A percentile compares a stretch with the other conserved stretches of the same genome.
Evolutionary conservation across 2,329 filamentous ascomycete species (phyloP).

Genomic region (Aureobasidium lini): DNA sequence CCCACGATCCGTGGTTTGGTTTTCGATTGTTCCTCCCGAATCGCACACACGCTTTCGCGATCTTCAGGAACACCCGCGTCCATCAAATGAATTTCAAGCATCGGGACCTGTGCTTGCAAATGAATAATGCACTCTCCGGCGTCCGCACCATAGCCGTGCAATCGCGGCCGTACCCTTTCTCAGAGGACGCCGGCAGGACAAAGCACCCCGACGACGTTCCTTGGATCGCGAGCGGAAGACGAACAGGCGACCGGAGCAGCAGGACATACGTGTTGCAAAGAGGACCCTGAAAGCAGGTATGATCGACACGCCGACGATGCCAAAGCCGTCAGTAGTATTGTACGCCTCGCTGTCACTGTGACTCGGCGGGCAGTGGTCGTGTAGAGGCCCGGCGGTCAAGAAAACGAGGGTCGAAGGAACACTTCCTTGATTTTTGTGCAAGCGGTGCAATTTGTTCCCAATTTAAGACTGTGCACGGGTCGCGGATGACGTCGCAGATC

Average conservation of each 20-base stretch:
- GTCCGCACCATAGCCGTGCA: background rate
- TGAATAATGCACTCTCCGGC: no score
- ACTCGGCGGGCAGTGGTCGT: background rate
- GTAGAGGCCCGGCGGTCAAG: background rate
- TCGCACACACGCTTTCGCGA: background rate
- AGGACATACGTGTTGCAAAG: background rate
- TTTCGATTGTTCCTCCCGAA: no score
- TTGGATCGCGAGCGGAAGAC: background rate
- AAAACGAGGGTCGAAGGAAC: background rate
- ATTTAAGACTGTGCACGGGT: background rate
- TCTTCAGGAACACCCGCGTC: conserved; percentile 9
- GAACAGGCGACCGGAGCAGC: background rate
- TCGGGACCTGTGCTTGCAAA: background rate
- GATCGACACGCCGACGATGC: background rate
- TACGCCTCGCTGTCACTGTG: conserved; percentile 2
- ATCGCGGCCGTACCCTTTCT: background rate
- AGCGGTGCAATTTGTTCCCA: background rate
- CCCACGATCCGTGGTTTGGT: background rate
- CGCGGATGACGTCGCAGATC: conserved; percentile 3
- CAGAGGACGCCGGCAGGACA: background rate
- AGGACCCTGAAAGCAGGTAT: background rate
- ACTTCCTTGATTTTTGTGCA: conserved; percentile 1
- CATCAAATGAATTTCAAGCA: background rate
- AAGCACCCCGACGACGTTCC: background rate
- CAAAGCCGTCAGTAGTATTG: background rate